Percentiles rank a stretch among this genome's conserved stretches.
Conservation (phyloP, 257 asterid species). For the Solanum infundibuliforme region DNA sequence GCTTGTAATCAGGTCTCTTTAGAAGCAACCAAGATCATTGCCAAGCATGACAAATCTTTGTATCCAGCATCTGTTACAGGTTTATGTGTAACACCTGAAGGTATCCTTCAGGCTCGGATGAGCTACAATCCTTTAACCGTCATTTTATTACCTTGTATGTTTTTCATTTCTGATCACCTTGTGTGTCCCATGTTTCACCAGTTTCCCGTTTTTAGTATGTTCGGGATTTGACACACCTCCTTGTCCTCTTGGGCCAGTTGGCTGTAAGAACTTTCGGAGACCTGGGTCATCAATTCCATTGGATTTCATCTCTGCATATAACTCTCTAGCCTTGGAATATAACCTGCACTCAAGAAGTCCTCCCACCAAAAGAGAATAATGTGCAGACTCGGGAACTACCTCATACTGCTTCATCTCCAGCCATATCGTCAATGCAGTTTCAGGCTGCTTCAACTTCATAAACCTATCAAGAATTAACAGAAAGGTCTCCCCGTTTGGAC, state of each 20-base stretch:
- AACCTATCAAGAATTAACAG: constrained; percentile 27
- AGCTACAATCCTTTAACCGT: neutral
- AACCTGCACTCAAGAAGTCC: constrained; percentile 54
- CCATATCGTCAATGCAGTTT: constrained; percentile 59
- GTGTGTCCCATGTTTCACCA: neutral
- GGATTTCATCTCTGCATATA: constrained; percentile 55
- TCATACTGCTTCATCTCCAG: constrained; percentile 36
- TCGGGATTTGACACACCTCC: constrained; percentile 14
- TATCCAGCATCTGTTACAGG: neutral
- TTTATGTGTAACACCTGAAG: neutral
- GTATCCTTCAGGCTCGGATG: neutral
- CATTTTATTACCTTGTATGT: neutral
- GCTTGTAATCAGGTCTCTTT: neutral
- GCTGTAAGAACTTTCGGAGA: constrained; percentile 46
- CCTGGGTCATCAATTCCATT: constrained; percentile 38
- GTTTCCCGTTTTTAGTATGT: constrained; percentile 18
- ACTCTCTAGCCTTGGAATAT: constrained; percentile 48
- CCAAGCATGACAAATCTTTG: neutral
- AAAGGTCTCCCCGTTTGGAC: constrained; percentile 59
- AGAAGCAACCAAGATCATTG: neutral
- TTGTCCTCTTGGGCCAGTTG: constrained; percentile 4
- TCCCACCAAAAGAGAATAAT: constrained; percentile 41
- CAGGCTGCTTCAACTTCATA: constrained; percentile 38
- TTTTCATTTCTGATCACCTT: neutral
- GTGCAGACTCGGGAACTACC: constrained; percentile 36